A percentile compares a stretch with the other conserved stretches of the same genome.
Evolutionary conservation across 2,329 filamentous ascomycete genomes (phyloP).

Genomic region (Talaromyces albobiverticillius): DNA sequence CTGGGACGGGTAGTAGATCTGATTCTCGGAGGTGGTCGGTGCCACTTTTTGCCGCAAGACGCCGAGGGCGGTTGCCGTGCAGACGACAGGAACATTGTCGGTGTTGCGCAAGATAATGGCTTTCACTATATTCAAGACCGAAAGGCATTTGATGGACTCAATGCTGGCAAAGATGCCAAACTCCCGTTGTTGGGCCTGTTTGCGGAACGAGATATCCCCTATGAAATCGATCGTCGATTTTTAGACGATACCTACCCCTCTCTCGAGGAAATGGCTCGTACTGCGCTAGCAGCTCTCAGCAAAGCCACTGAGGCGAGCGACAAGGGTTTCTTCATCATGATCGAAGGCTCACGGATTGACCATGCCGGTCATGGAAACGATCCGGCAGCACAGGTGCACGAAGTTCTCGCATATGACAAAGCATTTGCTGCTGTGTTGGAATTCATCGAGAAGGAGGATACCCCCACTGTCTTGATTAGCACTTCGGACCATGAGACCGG

Average conservation of each 20-base stretch:
- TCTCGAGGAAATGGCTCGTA: conserved; percentile 84
- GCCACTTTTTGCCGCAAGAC: conserved; percentile 84
- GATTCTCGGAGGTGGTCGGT: conserved; percentile 88
- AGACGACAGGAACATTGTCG: conserved; percentile 73
- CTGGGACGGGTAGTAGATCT: conserved; percentile 85
- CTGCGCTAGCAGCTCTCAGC: conserved; percentile 74
- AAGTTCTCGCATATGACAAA: conserved; percentile 92
- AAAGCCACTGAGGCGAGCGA: conserved; percentile 79
- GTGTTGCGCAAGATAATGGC: conserved; percentile 70
- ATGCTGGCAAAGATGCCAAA: conserved; percentile 63
- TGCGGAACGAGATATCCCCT: conserved; percentile 78
- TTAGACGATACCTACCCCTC: conserved; percentile 80
- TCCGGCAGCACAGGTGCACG: conserved; percentile 78
- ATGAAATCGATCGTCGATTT: conserved; percentile 83
- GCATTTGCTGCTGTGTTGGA: conserved; percentile 79
- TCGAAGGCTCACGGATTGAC: conserved; percentile 93
- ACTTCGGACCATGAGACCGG: conserved; percentile 98
- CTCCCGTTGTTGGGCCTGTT: conserved; percentile 85
- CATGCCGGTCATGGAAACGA: conserved; percentile 88
- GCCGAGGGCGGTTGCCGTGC: conserved; percentile 76
- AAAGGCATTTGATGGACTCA: conserved; percentile 70
- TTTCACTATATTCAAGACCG: conserved; percentile 76
- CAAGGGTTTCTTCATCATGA: conserved; percentile 97
- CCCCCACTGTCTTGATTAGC: conserved; percentile 73
- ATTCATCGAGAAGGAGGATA: conserved; percentile 73